Evolutionary conservation across 2,329 filamentous ascomycete genomes (phyloP).

Genomic region (Colletotrichum liriopes): DNA sequence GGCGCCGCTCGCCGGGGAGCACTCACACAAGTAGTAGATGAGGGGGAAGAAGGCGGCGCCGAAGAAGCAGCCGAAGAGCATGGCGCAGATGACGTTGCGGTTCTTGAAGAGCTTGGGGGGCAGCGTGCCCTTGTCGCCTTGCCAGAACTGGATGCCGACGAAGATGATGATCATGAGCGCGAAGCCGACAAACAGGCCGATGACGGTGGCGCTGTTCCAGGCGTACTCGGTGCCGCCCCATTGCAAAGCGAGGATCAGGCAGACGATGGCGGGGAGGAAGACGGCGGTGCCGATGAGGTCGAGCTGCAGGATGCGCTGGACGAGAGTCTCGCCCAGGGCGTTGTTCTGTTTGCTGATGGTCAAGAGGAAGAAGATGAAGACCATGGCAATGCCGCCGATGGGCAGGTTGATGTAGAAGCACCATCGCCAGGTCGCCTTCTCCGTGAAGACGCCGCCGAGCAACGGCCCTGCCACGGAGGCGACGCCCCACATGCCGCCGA

Average conservation of each 20-base stretch:
- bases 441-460: slow-evolving; percentile 66
- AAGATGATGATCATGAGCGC: slow-evolving; percentile 64
- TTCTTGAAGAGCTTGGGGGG: slow-evolving; percentile 65
- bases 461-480: slow-evolving; percentile 67
- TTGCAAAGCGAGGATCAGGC: slow-evolving; percentile 69
- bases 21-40: slow-evolving; percentile 68
- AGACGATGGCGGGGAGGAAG: slow-evolving; percentile 67
- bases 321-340: slow-evolving; percentile 51
- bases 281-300: slow-evolving; percentile 70
- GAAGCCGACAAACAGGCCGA: slow-evolving; percentile 67
- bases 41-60: slow-evolving; percentile 68
- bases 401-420: slow-evolving; percentile 65
- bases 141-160: slow-evolving; percentile 60
- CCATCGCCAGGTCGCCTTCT: slow-evolving; percentile 67
- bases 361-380: slow-evolving; percentile 62
- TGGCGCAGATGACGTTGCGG: slow-evolving; percentile 57
- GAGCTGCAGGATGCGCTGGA: slow-evolving; percentile 59
- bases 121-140: slow-evolving; percentile 64
- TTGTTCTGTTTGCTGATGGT: slow-evolving; percentile 54
- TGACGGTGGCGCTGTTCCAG: slow-evolving; percentile 65
- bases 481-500: slow-evolving; percentile 71
- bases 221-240: slow-evolving; percentile 69
- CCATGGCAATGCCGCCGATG: slow-evolving; percentile 63
- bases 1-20: neutral
- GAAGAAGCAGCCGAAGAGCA: slow-evolving; percentile 64